phyloP scores from a whole-genome alignment of 257 asterid species.

The Solanum medicagineum region DNA sequence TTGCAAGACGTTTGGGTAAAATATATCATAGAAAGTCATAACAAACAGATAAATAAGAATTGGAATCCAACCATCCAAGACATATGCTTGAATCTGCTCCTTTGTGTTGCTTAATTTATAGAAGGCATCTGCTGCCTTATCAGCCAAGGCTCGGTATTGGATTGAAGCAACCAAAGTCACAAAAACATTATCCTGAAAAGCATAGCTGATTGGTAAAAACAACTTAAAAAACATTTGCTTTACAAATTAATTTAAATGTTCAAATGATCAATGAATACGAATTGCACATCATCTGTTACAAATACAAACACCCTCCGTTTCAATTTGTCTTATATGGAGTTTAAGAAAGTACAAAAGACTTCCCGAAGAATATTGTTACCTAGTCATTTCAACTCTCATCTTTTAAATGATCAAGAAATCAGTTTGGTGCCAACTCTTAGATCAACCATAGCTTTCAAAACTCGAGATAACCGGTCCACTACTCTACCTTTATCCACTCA shows the following conservation, averaged over 20 bases:
- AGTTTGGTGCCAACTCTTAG: neutral
- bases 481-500: neutral
- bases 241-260: neutral
- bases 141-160: constrained; percentile 17
- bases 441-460: neutral
- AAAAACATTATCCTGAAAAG: constrained; percentile 23
- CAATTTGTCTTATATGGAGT: no score
- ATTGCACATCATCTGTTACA: neutral
- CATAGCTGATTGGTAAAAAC: neutral
- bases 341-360: no score
- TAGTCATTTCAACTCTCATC: neutral
- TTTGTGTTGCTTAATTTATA: constrained; percentile 16
- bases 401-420: neutral
- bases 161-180: constrained; percentile 16
- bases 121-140: constrained; percentile 17
- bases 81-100: constrained; percentile 18
- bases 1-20: neutral
- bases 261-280: neutral
- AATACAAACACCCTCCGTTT: no score
- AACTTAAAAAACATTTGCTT: neutral
- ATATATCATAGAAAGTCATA: neutral
- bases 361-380: no score
- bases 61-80: constrained; percentile 15
- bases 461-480: neutral
- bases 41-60: neutral